phyloP scores from a whole-genome alignment of 805 yeast species.

The Barnettozyma populi region DNA sequence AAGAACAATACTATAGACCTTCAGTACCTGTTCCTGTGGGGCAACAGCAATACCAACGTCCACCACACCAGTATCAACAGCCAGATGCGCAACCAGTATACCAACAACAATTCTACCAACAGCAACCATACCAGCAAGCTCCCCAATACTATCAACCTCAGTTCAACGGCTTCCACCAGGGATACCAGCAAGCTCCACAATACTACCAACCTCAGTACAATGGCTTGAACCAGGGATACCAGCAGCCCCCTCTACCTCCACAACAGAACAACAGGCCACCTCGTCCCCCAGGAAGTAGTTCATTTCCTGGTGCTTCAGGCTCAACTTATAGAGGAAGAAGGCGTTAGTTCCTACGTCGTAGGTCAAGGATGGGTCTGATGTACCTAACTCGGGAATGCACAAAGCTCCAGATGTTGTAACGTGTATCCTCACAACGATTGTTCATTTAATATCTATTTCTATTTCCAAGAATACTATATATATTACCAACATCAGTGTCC shows the following conservation, averaged over 20 bases:
- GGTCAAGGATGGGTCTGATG: not conserved
- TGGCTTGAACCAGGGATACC: not conserved
- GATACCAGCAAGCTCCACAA: no score
- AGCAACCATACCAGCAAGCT: not conserved
- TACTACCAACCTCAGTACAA: not conserved
- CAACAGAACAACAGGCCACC: slow-evolving; percentile 3
- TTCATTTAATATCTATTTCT: not conserved
- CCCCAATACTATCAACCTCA: not conserved
- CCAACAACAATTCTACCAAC: not conserved
- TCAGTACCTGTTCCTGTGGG: not conserved
- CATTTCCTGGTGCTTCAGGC: slow-evolving; percentile 7
- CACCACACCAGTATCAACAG: not conserved
- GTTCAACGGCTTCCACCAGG: not conserved
- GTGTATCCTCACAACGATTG: not conserved
- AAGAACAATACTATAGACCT: not conserved
- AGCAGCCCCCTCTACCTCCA: slow-evolving; percentile 1
- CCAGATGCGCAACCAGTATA: not conserved
- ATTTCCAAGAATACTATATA: no score
- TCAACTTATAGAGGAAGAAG: slow-evolving; percentile 5
- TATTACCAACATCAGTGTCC: slow-evolving; percentile 36
- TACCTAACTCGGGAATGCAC: not conserved
- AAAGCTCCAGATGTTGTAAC: no score
- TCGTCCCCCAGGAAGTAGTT: not conserved
- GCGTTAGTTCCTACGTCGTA: not conserved
- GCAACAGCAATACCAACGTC: not conserved